Evolutionary conservation across 2,329 filamentous ascomycete species (phyloP).

Genomic region (Aspergillus texensis): DNA sequence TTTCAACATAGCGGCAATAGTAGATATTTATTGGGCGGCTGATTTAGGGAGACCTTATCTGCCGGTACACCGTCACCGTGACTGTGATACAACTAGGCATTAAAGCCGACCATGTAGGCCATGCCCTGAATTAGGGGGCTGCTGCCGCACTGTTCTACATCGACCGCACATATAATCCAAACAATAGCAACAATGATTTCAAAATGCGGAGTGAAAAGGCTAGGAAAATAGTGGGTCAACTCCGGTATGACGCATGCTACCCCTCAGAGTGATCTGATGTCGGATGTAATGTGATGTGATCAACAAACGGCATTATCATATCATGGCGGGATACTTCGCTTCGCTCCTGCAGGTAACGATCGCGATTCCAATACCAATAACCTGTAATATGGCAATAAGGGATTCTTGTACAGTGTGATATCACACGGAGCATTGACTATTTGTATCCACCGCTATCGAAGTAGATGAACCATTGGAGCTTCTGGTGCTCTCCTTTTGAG

Average conservation of each 20-base stretch:
- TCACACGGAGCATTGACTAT: neutral
- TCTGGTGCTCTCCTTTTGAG: neutral
- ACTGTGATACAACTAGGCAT: neutral
- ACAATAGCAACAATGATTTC: neutral
- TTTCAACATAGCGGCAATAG: neutral
- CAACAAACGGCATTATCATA: conserved; percentile 13
- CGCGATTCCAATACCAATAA: neutral
- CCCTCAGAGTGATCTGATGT: conserved; percentile 1
- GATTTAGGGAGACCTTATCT: neutral
- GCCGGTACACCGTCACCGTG: neutral
- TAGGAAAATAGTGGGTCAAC: neutral
- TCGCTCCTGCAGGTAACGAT: neutral
- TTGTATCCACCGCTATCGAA: neutral
- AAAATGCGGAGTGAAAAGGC: neutral
- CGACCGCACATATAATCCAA: neutral
- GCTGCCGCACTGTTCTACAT: neutral
- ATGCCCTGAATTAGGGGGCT: neutral
- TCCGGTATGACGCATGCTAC: neutral
- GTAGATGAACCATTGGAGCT: neutral
- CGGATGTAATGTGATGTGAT: conserved; percentile 22
- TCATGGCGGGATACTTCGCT: conserved; percentile 7
- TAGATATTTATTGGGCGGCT: neutral
- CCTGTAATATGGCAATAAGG: neutral
- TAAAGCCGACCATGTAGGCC: neutral
- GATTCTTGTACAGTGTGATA: neutral